phyloP scores from a whole-genome alignment of 305 asterid genomes.

The Plantago rigida region DNA sequence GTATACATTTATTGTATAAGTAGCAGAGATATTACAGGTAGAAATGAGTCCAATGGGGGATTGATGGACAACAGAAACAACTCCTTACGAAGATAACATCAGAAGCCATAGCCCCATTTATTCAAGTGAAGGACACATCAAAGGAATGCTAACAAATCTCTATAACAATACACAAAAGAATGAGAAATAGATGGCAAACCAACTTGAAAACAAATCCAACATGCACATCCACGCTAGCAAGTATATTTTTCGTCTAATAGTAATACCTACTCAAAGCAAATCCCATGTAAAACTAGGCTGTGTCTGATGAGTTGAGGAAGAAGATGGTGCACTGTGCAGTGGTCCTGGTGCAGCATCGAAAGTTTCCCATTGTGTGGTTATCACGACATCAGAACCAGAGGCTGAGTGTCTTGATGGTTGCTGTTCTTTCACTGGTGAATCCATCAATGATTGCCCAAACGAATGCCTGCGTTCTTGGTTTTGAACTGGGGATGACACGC shows the following conservation, averaged over 20 bases:
- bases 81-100: constrained; percentile 9
- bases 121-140: constrained; percentile 28
- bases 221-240: constrained; percentile 16
- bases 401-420: constrained; percentile 49
- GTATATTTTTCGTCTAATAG: constrained; percentile 25
- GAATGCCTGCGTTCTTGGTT: constrained; percentile 34
- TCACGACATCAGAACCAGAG: constrained; percentile 56
- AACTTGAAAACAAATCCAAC: constrained; percentile 35
- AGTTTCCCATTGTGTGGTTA: constrained; percentile 91
- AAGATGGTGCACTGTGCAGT: constrained; percentile 27
- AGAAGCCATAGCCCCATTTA: constrained; percentile 28
- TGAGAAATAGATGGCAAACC: constrained; percentile 45
- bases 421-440: constrained; percentile 28
- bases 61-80: constrained; percentile 9
- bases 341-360: constrained; percentile 50
- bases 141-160: constrained; percentile 36
- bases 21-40: constrained; percentile 10
- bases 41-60: not conserved
- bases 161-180: constrained; percentile 54
- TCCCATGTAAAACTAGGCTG: constrained; percentile 59
- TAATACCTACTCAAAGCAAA: constrained; percentile 42
- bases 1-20: constrained; percentile 3
- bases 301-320: constrained; percentile 24
- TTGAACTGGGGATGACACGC: constrained; percentile 31
- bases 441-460: constrained; percentile 31